phyloP scores from a whole-genome alignment of 257 asterid genomes.

The Jasminum sambac region DNA sequence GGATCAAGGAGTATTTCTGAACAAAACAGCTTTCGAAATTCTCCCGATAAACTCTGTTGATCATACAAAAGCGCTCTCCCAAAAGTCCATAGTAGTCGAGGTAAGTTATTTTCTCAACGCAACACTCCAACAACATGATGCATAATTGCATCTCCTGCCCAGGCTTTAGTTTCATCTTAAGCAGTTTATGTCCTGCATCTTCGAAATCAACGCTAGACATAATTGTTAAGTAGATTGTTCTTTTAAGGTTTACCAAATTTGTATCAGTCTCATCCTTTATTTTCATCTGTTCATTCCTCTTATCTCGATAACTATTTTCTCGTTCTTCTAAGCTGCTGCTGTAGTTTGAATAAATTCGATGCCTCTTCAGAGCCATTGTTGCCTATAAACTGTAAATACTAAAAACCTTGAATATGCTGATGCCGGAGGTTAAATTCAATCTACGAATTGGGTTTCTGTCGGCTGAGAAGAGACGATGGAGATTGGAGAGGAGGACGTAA shows the following conservation, averaged over 20 bases:
- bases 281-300: constrained; percentile 80
- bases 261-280: constrained; percentile 93
- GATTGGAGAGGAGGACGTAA: no score
- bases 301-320: constrained; percentile 21
- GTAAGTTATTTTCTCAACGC: constrained; percentile 97
- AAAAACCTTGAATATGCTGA: background rate
- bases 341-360: constrained; percentile 28
- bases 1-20: constrained; percentile 90
- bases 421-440: background rate
- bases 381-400: background rate
- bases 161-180: constrained; percentile 87
- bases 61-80: constrained; percentile 92
- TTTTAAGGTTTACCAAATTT: constrained; percentile 75
- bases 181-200: constrained; percentile 89
- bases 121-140: constrained; percentile 89
- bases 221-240: constrained; percentile 89
- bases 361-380: constrained; percentile 31
- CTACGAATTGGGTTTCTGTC: no score
- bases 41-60: constrained; percentile 75
- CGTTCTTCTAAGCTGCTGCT: constrained; percentile 21
- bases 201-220: constrained; percentile 98
- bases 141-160: constrained; percentile 99
- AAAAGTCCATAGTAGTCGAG: constrained; percentile 87
- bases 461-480: no score
- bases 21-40: constrained; percentile 84